These are phyloP conservation scores for Vigna nakashimae DNA, from an alignment of 306 rosid species.

Conservation along the genomic window DNA sequence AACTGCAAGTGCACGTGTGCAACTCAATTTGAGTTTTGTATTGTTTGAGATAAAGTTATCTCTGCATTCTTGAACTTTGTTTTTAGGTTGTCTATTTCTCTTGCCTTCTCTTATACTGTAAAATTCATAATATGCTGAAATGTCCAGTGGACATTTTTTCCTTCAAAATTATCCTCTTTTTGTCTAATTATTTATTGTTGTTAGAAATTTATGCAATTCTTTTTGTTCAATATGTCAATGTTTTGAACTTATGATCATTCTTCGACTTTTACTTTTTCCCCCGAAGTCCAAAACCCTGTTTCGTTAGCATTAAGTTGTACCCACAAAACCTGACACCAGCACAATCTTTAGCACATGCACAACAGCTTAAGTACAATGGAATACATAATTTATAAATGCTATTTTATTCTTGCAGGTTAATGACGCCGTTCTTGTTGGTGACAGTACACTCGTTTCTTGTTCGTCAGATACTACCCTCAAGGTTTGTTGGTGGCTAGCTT, in stretches of 20 bases:
- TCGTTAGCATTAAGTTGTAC: slow-evolving; percentile 33
- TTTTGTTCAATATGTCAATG: slow-evolving; percentile 17
- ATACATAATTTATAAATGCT: slow-evolving; percentile 33
- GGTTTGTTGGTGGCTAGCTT: slow-evolving; percentile 58
- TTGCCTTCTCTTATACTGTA: not conserved
- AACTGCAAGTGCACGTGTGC: not conserved
- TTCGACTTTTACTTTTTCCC: not conserved
- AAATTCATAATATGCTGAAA: not conserved
- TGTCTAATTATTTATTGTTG: not conserved
- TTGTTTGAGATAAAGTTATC: not conserved
- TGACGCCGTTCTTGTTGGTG: slow-evolving; percentile 91
- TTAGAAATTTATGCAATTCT: not conserved
- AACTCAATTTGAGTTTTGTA: slow-evolving; percentile 20
- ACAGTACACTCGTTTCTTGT: slow-evolving; percentile 90
- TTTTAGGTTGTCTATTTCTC: not conserved
- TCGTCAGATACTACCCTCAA: slow-evolving; percentile 96
- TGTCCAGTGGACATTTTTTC: slow-evolving; percentile 7
- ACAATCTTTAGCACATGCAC: slow-evolving; percentile 17
- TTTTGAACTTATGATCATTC: slow-evolving; percentile 1
- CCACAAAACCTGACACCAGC: slow-evolving; percentile 5
- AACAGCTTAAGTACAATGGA: slow-evolving; percentile 6
- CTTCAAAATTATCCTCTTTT: not conserved
- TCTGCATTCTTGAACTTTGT: slow-evolving; percentile 17
- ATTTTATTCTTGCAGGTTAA: slow-evolving; percentile 78
- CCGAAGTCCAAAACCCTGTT: not conserved